phyloP scores from a whole-genome alignment of 345 rosid species.

The Geranium brycei region DNA sequence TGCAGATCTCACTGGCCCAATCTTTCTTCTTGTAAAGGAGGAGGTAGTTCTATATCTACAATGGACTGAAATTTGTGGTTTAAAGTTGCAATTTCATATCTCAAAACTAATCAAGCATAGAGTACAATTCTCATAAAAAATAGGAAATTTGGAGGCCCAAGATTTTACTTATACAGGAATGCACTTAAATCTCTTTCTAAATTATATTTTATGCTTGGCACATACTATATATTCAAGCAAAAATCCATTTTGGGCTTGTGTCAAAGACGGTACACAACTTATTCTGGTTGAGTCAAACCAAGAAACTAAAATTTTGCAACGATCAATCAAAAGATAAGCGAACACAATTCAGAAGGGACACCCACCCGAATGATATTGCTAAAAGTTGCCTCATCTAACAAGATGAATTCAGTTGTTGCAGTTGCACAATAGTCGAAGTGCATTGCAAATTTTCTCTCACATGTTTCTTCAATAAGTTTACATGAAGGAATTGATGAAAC shows the following conservation, averaged over 20 bases:
- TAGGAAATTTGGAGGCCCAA: neutral
- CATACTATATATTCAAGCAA: neutral
- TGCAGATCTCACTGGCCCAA: neutral
- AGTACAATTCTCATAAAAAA: neutral
- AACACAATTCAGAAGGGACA: slow-evolving; percentile 7
- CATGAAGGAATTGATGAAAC: slow-evolving; percentile 76
- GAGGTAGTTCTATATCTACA: neutral
- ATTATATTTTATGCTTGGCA: neutral
- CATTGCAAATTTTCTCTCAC: slow-evolving; percentile 73
- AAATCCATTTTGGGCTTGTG: neutral
- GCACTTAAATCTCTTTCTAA: neutral
- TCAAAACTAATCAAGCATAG: too few relatives aligned
- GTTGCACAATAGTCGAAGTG: slow-evolving; percentile 92
- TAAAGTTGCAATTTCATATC: too few relatives aligned
- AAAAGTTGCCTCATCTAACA: slow-evolving; percentile 61
- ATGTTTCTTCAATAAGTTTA: slow-evolving; percentile 76
- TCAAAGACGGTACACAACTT: neutral
- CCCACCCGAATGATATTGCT: slow-evolving; percentile 71
- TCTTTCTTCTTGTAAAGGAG: neutral
- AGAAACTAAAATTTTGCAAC: slow-evolving; percentile 4
- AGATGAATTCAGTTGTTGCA: slow-evolving; percentile 61
- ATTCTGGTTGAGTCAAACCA: neutral
- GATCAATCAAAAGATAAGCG: neutral
- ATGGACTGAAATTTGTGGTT: neutral
- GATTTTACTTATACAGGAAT: neutral